Conservation (phyloP, 192 early-diverging fungal genomes). For the Anaeromyces robustus region DNA sequence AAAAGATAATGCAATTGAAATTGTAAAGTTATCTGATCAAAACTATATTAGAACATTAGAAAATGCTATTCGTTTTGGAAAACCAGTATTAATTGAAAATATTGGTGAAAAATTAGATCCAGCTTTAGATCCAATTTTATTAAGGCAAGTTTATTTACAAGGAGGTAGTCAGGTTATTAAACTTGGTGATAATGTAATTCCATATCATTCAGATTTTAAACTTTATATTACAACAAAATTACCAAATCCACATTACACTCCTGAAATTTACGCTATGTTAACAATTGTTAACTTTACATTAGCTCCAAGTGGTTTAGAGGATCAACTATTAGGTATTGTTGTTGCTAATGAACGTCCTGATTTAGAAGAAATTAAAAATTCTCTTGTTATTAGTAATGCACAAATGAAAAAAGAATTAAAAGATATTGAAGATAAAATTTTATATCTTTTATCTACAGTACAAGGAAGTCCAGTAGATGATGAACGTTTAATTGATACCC, state of each 20-base stretch:
- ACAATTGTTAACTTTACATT: conserved; percentile 44
- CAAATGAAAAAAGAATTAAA: conserved; percentile 48
- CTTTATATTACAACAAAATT: conserved; percentile 45
- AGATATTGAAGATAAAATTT: conserved; percentile 47
- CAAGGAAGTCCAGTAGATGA: conserved; percentile 47
- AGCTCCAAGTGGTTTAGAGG: conserved; percentile 35
- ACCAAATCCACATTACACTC: conserved; percentile 41
- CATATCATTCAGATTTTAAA: conserved; percentile 41
- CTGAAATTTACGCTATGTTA: conserved; percentile 36
- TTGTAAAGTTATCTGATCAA: conserved; percentile 39
- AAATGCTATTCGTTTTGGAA: conserved; percentile 45
- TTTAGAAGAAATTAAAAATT: conserved; percentile 44
- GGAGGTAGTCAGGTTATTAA: conserved; percentile 39
- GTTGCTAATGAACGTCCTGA: conserved; percentile 43
- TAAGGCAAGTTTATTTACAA: conserved; percentile 41
- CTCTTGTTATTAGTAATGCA: conserved; percentile 37
- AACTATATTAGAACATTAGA: conserved; percentile 40
- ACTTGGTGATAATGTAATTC: conserved; percentile 41
- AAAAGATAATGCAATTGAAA: conserved; percentile 27
- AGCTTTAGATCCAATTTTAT: conserved; percentile 33
- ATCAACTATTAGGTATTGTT: conserved; percentile 40
- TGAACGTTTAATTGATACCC: conserved; percentile 39
- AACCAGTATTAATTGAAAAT: conserved; percentile 40
- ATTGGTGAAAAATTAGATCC: conserved; percentile 38
- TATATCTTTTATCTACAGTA: conserved; percentile 40